A percentile compares a stretch with the other conserved stretches of the same genome.
Evolutionary conservation across 2,329 filamentous ascomycete species (phyloP).

Genomic region (Nakataea oryzae): DNA sequence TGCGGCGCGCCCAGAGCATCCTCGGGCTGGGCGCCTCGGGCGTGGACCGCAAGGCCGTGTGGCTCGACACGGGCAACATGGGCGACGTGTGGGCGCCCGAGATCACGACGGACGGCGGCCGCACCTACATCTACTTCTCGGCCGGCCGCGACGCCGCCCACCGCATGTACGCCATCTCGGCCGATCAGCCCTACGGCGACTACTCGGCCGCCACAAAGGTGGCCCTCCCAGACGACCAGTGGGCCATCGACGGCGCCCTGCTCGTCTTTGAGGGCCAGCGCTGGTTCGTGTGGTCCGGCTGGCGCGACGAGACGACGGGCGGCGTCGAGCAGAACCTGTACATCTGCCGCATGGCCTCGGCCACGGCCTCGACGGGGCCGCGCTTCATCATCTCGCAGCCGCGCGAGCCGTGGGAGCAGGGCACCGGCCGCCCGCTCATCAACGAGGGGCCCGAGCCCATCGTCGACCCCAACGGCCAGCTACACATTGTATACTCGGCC

Average conservation of each 20-base stretch:
- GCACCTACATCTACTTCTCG: slow-evolving; percentile 13
- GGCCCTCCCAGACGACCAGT: slow-evolving; percentile 12
- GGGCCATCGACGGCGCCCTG: slow-evolving; percentile 14
- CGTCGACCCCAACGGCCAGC: slow-evolving; percentile 13
- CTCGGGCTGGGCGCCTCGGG: slow-evolving; percentile 8
- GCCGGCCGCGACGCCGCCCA: slow-evolving; percentile 9
- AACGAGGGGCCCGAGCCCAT: slow-evolving; percentile 15
- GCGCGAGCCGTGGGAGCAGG: slow-evolving; percentile 14
- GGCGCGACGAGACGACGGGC: slow-evolving; percentile 5
- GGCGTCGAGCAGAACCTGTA: slow-evolving; percentile 13
- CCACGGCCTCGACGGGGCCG: slow-evolving; percentile 8
- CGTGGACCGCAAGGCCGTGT: slow-evolving; percentile 5
- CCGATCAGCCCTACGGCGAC: slow-evolving; percentile 8
- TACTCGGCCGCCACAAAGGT: slow-evolving; percentile 11
- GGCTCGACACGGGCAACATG: slow-evolving; percentile 5
- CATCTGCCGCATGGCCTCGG: slow-evolving; percentile 14
- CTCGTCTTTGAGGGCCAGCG: slow-evolving; percentile 11
- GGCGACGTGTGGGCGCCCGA: slow-evolving; percentile 9
- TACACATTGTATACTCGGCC: slow-evolving; percentile 16
- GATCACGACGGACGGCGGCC: slow-evolving; percentile 6
- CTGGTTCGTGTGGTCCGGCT: slow-evolving; percentile 17
- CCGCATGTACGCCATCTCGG: slow-evolving; percentile 15
- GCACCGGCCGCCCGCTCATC: slow-evolving; percentile 8
- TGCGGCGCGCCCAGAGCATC: slow-evolving; percentile 10
- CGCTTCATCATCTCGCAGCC: slow-evolving; percentile 15